Conservation (phyloP, 306 rosid genomes). For the Corylus heterophylla region DNA sequence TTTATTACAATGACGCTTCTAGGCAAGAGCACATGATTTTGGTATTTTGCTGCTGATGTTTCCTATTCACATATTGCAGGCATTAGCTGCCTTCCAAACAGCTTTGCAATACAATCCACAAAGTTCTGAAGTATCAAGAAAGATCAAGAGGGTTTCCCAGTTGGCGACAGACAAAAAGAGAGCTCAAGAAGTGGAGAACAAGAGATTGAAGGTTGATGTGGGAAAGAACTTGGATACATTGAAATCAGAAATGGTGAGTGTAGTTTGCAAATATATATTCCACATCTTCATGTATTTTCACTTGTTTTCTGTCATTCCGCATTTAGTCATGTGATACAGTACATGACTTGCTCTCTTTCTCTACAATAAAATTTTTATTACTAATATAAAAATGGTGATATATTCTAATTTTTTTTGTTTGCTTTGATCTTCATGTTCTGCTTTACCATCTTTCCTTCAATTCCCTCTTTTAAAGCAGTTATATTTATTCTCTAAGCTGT, state of each 20-base stretch:
- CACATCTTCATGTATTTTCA: not conserved
- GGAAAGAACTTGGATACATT: constrained; percentile 69
- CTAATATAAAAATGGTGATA: not conserved
- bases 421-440: constrained; percentile 18
- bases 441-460: constrained; percentile 18
- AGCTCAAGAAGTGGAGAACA: constrained; percentile 77
- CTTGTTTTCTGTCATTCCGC: not conserved
- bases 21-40: constrained; percentile 14
- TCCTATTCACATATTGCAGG: constrained; percentile 49
- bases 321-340: not conserved
- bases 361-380: not conserved
- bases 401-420: not conserved
- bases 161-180: constrained; percentile 66
- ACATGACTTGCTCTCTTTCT: not conserved
- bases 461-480: constrained; percentile 7
- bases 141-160: constrained; percentile 81
- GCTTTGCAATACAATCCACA: constrained; percentile 77
- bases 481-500: constrained; percentile 22
- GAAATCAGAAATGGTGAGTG: constrained; percentile 85
- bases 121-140: constrained; percentile 87
- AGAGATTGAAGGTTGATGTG: constrained; percentile 86
- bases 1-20: constrained; percentile 19
- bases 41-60: constrained; percentile 29
- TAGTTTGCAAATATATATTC: constrained; percentile 4
- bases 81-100: constrained; percentile 74